These are phyloP conservation scores for Coemansia umbellata DNA, from an alignment of 192 early-diverging fungal genomes.

Conservation along the genomic window DNA sequence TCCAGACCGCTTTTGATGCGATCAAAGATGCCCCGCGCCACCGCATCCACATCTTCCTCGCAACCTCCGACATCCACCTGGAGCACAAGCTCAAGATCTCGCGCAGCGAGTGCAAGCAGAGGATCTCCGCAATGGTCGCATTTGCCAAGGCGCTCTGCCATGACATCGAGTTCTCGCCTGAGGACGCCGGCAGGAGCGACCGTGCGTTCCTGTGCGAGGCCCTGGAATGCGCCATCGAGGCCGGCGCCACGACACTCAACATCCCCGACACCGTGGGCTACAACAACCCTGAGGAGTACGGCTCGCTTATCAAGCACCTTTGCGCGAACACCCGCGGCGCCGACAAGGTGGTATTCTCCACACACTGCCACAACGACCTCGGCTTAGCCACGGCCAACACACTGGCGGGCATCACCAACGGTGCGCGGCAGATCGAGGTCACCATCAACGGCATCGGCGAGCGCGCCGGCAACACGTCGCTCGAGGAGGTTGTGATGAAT, in stretches of 20 bases:
- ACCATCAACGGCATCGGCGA: slow-evolving; percentile 98
- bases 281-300: slow-evolving; percentile 89
- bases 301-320: slow-evolving; percentile 78
- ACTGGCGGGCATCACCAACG: slow-evolving; percentile 82
- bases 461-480: slow-evolving; percentile 94
- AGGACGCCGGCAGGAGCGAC: slow-evolving; percentile 91
- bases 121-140: slow-evolving; percentile 73
- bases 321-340: slow-evolving; percentile 67
- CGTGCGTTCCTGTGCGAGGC: slow-evolving; percentile 84
- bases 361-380: slow-evolving; percentile 98
- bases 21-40: slow-evolving; percentile 79
- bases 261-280: slow-evolving; percentile 99
- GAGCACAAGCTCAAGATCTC: slow-evolving; percentile 89
- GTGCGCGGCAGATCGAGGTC: slow-evolving; percentile 94
- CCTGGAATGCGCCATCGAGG: slow-evolving; percentile 74
- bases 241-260: slow-evolving; percentile 93
- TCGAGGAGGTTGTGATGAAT: slow-evolving; percentile 96
- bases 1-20: slow-evolving; percentile 85
- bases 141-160: slow-evolving; percentile 74
- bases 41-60: slow-evolving; percentile 93
- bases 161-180: slow-evolving; percentile 93
- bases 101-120: slow-evolving; percentile 79
- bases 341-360: slow-evolving; percentile 77
- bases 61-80: slow-evolving; percentile 95
- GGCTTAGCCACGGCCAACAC: slow-evolving; percentile 97